Evolutionary conservation across 139 green algal species (phyloP), one percentile per base, ranked within the genome.

Genomic region (Nannochloris sp.): DNA sequence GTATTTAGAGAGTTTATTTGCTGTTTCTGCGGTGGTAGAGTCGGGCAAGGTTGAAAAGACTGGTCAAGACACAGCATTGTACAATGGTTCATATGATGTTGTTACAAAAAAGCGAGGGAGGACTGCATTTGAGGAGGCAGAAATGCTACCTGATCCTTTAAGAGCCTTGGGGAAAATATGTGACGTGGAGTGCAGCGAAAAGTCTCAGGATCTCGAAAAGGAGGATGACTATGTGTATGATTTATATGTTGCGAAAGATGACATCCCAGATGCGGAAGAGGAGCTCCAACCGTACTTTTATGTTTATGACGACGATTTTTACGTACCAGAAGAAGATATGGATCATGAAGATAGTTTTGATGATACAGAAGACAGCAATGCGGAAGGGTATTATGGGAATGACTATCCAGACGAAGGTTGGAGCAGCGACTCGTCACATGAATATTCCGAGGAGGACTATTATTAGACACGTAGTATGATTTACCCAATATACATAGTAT

Each of bases 391-490:
- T 31, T 79, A 68, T 53, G 65, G 50, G 1, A 63, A 80, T 66
- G 73, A 80, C 40, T 80, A 80, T 51, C 70, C 73, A 37, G 73
- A 69, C 63, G 65, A 44, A 64, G 20, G 25, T 28, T 49, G 25
- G 49, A 58, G 25, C 11, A 28, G 25, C 11, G 25, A 58, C 9
- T 10, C 49, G 11, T 49, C 25, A 58, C 9, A 58, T 13, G 25
- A 9, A 49, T 58, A 58, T 9, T 58, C 25, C 11, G 25, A 49
- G 25, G 25, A 58, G 9, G 10, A 58, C 49, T 58, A 28, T 12
- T 58, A 58, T 28, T 58, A 49, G 11, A 58, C 49, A 58, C 25
- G 49, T 58, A 49, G 49, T 28, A 58, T 40, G 33, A 40, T 40
- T 40, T 40, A 40, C 33, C 33, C 9, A 40, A 40, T 40, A 40